Base-by-base conservation (phyloP, 2,329 filamentous ascomycete species). In the Neonectria coccinea region DNA sequence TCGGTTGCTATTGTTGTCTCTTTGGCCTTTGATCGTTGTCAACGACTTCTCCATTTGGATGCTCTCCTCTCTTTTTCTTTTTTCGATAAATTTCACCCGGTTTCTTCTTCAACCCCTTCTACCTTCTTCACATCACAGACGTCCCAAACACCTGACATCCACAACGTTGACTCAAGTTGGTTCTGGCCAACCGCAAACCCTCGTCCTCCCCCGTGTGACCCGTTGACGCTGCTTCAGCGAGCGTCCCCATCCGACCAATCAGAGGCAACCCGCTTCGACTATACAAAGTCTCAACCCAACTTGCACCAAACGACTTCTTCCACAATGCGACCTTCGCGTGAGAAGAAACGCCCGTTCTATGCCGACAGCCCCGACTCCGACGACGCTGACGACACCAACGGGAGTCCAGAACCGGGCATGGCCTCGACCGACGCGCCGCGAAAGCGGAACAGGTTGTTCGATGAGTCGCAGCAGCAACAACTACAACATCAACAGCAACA, bases 351-450 rank as follows among this genome's bases (percentile, higher is more conserved):
- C 7, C 29, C 29, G n/a, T n/a, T 29, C 16, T 51, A 51, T 27
- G 48, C 48, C n/a, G 48, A 51, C 18, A 51, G 48, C n/a, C 48
- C 48, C 7, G 11, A 33, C n/a, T 33, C 48, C 6, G 48, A 51
- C n/a, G 10, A 36, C n/a, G 10, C 6, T 6, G 29, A 31, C 4
- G 8, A 42, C 16, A 18, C 7, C 9, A 42, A 42, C 16, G 39
- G 16, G 12, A 12, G 31, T 12, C 31, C 48, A 20, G 48, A 33
- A 2, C 2, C 14, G 9, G 29, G 11, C 8, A 51, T 51, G 48
- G 11, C 48, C 29, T 51, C 48, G 27, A n/a, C 27, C n/a, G 27
- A 51, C 16, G 5, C 29, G 10, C 48, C 31, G 48, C 48, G 48
- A 12, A 51, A 51, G 29, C 27, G 48, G 11, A 22, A 7, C 27